phyloP scores from a whole-genome alignment of 768 basidiomycete species.

The Trametes cubensis region DNA sequence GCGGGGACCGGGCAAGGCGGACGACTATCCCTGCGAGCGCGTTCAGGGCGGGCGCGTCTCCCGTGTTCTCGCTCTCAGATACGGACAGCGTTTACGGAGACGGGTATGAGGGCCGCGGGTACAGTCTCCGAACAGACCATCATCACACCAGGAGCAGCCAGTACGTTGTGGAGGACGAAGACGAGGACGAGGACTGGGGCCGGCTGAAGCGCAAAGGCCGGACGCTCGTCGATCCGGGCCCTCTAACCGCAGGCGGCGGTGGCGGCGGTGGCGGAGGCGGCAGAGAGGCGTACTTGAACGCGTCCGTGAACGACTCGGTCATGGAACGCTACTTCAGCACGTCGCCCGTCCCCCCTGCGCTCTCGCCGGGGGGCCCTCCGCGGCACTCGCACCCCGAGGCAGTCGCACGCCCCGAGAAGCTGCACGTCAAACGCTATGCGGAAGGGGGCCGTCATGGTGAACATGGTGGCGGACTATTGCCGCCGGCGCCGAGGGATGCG shows the following conservation, averaged over 20 bases:
- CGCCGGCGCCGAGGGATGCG: neutral
- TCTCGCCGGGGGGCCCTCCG: neutral
- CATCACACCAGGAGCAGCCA: neutral
- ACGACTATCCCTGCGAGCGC: slow-evolving; percentile 18
- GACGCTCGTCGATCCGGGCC: slow-evolving; percentile 10
- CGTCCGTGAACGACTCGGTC: slow-evolving; percentile 27
- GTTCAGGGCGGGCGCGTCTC: slow-evolving; percentile 17
- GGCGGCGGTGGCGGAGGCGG: neutral
- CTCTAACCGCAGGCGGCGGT: neutral
- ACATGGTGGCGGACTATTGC: slow-evolving; percentile 7
- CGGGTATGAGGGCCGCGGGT: neutral
- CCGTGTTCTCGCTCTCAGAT: neutral
- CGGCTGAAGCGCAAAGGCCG: slow-evolving; percentile 7
- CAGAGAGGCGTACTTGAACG: slow-evolving; percentile 11
- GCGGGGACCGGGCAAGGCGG: neutral
- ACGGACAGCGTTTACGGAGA: neutral
- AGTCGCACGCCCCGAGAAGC: slow-evolving; percentile 22
- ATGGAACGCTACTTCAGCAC: slow-evolving; percentile 28
- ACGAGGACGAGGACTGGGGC: neutral
- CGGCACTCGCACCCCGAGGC: neutral
- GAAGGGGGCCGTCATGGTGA: neutral
- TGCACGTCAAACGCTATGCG: slow-evolving; percentile 25
- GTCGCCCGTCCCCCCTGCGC: slow-evolving; percentile 30
- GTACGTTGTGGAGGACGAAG: slow-evolving; percentile 1
- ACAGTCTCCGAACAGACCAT: neutral